These are phyloP conservation scores for Tilletia horrida DNA, from an alignment of 1,284 basidiomycete species.

Conservation along the genomic window DNA sequence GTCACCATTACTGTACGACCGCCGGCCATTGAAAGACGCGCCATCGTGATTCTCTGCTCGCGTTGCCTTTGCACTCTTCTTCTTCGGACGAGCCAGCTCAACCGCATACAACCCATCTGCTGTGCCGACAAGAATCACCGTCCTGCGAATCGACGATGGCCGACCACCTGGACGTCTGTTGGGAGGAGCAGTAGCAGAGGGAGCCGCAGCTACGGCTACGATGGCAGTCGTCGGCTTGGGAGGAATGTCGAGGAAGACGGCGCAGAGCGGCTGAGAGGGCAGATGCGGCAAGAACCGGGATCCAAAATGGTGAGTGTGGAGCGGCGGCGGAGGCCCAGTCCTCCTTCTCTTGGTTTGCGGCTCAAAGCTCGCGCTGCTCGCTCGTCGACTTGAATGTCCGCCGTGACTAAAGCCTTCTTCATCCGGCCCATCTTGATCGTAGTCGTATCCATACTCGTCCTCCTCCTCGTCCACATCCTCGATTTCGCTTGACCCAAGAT, in stretches of 20 bases:
- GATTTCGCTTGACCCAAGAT: not conserved
- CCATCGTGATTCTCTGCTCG: not conserved
- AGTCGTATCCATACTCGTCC: not conserved
- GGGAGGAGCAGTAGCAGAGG: not conserved
- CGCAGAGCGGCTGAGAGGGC: conserved; percentile 19
- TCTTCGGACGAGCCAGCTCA: conserved; percentile 4
- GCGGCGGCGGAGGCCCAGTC: not conserved
- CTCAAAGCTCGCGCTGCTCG: not conserved
- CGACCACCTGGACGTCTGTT: not conserved
- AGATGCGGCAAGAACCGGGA: conserved; percentile 19
- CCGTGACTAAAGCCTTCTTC: not conserved
- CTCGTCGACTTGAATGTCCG: not conserved
- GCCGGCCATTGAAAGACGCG: not conserved
- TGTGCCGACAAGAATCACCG: conserved; percentile 16
- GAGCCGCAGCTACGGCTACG: not conserved
- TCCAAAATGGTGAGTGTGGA: conserved; percentile 15
- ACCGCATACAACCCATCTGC: conserved; percentile 17
- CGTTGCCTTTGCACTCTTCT: not conserved
- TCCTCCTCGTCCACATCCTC: not conserved
- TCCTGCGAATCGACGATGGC: conserved; percentile 2
- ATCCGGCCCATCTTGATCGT: not conserved
- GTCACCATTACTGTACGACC: conserved; percentile 7
- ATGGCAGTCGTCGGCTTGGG: not conserved
- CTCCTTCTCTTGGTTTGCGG: not conserved
- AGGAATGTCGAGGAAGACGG: conserved; percentile 18